Conservation (phyloP, 179 eudicot species). For the Silene noctiflora region DNA sequence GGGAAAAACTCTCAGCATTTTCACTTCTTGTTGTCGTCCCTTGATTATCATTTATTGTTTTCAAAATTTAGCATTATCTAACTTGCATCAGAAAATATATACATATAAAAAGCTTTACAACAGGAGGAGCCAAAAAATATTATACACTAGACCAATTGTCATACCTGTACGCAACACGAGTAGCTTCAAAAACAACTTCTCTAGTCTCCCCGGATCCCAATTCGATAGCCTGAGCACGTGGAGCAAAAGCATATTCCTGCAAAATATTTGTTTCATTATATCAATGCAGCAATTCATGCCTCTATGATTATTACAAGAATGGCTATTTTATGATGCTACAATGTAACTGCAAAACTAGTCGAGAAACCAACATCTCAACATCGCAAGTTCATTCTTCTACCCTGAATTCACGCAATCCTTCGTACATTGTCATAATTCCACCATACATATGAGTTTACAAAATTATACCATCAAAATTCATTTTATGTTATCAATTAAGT, state of each 20-base stretch:
- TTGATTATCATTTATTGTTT: background rate
- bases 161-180: constrained; percentile 98
- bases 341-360: background rate
- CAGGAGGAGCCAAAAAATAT: background rate
- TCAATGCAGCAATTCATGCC: constrained; percentile 5
- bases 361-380: constrained; percentile 5
- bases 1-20: background rate
- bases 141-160: constrained; percentile 7
- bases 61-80: background rate
- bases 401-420: background rate
- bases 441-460: background rate
- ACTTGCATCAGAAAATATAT: background rate
- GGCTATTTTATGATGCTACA: background rate
- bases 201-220: constrained; percentile 86
- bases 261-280: constrained; percentile 20
- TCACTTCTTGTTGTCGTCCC: background rate
- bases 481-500: constrained; percentile 7
- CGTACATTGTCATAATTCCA: background rate
- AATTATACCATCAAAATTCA: background rate
- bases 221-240: constrained; percentile 92
- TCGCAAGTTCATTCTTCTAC: background rate
- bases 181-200: constrained; percentile 84
- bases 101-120: background rate
- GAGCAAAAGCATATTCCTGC: constrained; percentile 94
- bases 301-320: background rate